Conservation (phyloP, 2,329 filamentous ascomycete genomes). For the Graphium sp. region DNA sequence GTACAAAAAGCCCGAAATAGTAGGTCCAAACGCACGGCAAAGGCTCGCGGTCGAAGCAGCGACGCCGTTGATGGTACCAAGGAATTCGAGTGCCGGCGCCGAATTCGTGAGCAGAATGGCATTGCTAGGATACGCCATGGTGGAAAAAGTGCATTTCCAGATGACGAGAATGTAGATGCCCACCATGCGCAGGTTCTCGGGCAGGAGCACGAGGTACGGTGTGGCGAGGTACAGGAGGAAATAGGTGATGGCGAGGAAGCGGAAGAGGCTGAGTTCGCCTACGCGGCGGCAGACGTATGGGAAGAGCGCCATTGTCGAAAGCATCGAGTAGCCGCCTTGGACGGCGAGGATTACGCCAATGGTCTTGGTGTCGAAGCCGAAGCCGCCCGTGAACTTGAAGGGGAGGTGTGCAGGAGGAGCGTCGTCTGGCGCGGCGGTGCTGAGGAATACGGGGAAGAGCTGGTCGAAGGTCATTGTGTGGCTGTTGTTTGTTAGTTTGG, state of each 20-base stretch:
- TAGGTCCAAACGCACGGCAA: slow-evolving; percentile 76
- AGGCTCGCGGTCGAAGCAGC: slow-evolving; percentile 84
- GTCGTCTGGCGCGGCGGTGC: slow-evolving; percentile 36
- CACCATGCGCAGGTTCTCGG: slow-evolving; percentile 49
- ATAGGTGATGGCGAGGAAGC: slow-evolving; percentile 65
- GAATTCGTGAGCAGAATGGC: slow-evolving; percentile 81
- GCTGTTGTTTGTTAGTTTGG: slow-evolving; percentile 26
- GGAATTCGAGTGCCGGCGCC: slow-evolving; percentile 64
- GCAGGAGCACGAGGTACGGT: slow-evolving; percentile 78
- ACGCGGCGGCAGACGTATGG: slow-evolving; percentile 59
- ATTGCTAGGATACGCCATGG: slow-evolving; percentile 80
- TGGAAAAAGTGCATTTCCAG: slow-evolving; percentile 86
- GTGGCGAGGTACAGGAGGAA: slow-evolving; percentile 76
- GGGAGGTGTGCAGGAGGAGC: slow-evolving; percentile 45
- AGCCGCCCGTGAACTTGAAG: slow-evolving; percentile 79
- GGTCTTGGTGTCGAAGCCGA: slow-evolving; percentile 64
- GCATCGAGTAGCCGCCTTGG: slow-evolving; percentile 79
- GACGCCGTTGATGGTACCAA: slow-evolving; percentile 85
- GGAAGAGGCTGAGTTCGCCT: slow-evolving; percentile 68
- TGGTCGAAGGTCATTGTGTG: slow-evolving; percentile 97
- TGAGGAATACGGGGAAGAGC: slow-evolving; percentile 81
- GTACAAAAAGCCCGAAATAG: slow-evolving; percentile 73
- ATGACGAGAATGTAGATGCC: slow-evolving; percentile 66
- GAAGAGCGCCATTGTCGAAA: slow-evolving; percentile 73
- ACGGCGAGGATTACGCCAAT: slow-evolving; percentile 80